These are phyloP conservation scores for Elasticomyces elasticus DNA, from an alignment of 495 filamentous ascomycete genomes.

Conservation along the genomic window DNA sequence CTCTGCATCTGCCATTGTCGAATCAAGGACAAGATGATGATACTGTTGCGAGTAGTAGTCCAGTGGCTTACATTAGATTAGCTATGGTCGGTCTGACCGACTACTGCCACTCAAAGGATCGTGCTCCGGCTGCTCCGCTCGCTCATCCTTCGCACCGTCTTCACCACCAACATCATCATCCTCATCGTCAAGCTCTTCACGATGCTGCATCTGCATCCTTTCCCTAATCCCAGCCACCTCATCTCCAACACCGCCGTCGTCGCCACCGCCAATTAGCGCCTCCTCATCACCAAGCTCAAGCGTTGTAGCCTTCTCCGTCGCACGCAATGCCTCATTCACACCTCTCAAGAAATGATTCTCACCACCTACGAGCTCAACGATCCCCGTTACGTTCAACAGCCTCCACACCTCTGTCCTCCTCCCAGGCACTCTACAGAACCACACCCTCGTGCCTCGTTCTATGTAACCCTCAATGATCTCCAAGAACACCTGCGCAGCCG, in stretches of 20 bases:
- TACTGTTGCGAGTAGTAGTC: no score
- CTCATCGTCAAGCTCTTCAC: neutral
- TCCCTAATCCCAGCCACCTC: slow-evolving; percentile 2
- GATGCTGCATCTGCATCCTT: neutral
- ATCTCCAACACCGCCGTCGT: slow-evolving; percentile 3
- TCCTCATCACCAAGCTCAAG: neutral
- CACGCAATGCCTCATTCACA: slow-evolving; percentile 71
- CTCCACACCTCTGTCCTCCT: slow-evolving; percentile 50
- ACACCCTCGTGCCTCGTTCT: slow-evolving; percentile 64
- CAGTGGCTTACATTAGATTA: no score
- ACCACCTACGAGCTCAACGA: slow-evolving; percentile 70
- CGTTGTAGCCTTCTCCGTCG: slow-evolving; percentile 46
- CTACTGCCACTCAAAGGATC: neutral
- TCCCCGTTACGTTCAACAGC: slow-evolving; percentile 68
- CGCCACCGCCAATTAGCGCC: neutral
- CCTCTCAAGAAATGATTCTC: slow-evolving; percentile 65
- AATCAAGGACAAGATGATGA: no score
- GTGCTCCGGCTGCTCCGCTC: slow-evolving; percentile 1
- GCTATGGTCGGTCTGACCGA: no score
- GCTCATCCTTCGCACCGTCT: neutral
- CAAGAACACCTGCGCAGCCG: slow-evolving; percentile 77
- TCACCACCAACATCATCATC: neutral
- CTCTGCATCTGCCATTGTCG: no score
- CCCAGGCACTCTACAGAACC: slow-evolving; percentile 70
- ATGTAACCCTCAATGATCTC: slow-evolving; percentile 80